Conservation (phyloP, 2,329 filamentous ascomycete genomes). For the Huntiella moniliformis region DNA sequence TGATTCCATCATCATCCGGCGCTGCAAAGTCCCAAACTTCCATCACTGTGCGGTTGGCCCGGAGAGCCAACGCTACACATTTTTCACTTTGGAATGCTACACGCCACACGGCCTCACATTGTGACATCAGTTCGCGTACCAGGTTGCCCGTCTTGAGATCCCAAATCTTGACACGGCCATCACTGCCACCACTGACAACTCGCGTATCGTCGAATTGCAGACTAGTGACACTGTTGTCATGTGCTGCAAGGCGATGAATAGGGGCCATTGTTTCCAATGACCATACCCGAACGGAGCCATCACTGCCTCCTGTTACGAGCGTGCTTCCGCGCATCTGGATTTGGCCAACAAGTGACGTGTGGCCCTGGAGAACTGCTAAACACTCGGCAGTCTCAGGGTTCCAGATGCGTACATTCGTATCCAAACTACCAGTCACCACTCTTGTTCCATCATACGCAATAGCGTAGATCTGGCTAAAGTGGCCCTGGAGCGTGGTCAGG, state of each 20-base stretch:
- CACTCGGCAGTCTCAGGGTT: conserved; percentile 79
- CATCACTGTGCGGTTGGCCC: conserved; percentile 80
- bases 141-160: conserved; percentile 80
- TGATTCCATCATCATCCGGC: conserved; percentile 37
- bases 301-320: conserved; percentile 85
- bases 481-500: conserved; percentile 71
- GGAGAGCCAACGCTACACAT: conserved; percentile 83
- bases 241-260: conserved; percentile 84
- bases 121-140: conserved; percentile 76
- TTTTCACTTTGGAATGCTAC: conserved; percentile 98
- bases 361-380: conserved; percentile 81
- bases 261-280: conserved; percentile 76
- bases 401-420: conserved; percentile 95
- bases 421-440: conserved; percentile 86
- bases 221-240: conserved; percentile 96
- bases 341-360: conserved; percentile 91
- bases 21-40: conserved; percentile 97
- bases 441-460: conserved; percentile 90
- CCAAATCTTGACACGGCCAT: conserved; percentile 98
- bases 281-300: conserved; percentile 93
- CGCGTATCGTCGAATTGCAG: conserved; percentile 91
- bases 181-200: conserved; percentile 88
- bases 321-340: conserved; percentile 90
- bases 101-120: conserved; percentile 89
- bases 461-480: conserved; percentile 98